A percentile compares a stretch with the other conserved stretches of the same genome.
phyloP scores from a whole-genome alignment of 495 filamentous ascomycete genomes.

The Penicillium tannophilum region DNA sequence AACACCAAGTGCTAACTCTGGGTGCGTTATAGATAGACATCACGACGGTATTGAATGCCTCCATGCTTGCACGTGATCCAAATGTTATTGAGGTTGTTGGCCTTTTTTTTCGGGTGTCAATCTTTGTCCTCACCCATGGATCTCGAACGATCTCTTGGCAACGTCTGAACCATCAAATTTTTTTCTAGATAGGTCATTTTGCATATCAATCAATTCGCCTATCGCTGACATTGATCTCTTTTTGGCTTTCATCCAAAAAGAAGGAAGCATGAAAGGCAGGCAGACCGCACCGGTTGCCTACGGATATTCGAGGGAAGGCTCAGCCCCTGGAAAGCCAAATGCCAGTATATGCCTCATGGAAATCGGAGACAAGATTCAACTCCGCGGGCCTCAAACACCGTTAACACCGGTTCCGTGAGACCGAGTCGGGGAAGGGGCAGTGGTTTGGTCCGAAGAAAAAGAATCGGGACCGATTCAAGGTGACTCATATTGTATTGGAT shows the following conservation, averaged over 20 bases:
- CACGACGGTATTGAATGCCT: not conserved
- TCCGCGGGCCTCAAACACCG: constrained; percentile 3
- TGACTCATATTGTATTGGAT: constrained; percentile 2
- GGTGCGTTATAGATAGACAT: not conserved
- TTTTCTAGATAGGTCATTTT: not conserved
- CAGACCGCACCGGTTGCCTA: not conserved
- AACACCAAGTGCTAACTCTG: not conserved
- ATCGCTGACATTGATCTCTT: not conserved
- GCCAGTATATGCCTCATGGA: constrained; percentile 1
- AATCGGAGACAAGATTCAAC: not conserved
- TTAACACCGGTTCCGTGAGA: constrained; percentile 1
- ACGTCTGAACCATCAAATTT: not conserved
- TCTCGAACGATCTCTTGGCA: not conserved
- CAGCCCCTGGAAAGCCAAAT: not conserved
- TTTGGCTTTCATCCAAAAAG: not conserved
- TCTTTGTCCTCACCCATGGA: not conserved
- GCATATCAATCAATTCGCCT: not conserved
- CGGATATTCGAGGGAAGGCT: not conserved
- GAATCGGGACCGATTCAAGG: constrained; percentile 2
- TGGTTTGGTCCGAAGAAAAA: constrained; percentile 7
- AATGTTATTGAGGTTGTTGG: not conserved
- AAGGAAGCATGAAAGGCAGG: not conserved
- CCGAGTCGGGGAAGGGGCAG: constrained; percentile 6
- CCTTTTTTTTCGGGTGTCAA: not conserved
- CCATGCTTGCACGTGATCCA: not conserved